Evolutionary conservation across 169 alveolate genomes (phyloP).

Genomic region (Babesia gibsoni): DNA sequence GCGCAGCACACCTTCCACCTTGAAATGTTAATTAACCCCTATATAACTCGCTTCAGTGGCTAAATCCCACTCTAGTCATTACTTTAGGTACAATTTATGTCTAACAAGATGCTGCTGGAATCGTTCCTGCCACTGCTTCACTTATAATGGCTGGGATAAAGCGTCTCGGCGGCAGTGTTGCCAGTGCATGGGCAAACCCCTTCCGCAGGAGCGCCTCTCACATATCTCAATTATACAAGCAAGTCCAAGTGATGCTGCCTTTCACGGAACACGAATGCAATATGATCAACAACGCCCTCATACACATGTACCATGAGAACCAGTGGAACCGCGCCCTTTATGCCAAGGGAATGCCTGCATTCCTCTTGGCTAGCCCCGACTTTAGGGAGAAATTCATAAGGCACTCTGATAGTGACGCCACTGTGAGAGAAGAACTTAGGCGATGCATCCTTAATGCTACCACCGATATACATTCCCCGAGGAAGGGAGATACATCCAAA

Average conservation of each 20-base stretch:
- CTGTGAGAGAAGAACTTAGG: constrained; percentile 6
- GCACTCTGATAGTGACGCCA: constrained; percentile 5
- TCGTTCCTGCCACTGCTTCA: no score
- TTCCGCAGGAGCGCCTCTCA: no score
- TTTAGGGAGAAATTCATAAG: constrained; percentile 36
- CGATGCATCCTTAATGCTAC: background rate
- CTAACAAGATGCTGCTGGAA: no score
- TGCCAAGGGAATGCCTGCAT: constrained; percentile 28
- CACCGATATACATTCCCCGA: background rate
- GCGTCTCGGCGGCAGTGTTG: no score
- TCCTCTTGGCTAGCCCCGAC: constrained; percentile 28
- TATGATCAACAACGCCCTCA: constrained; percentile 44
- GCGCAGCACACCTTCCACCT: no score
- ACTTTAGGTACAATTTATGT: no score
- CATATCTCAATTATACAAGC: background rate
- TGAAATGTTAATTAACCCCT: no score
- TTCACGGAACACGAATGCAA: constrained; percentile 48
- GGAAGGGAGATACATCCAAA: background rate
- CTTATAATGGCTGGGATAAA: no score
- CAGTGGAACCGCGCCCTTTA: background rate
- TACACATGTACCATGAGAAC: background rate
- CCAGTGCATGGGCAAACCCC: no score
- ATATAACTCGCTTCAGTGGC: no score
- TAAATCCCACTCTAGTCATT: no score
- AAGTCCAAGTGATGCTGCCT: constrained; percentile 21